Percentiles rank a stretch among this genome's conserved stretches.
Evolutionary conservation across 2,329 filamentous ascomycete genomes (phyloP).

Genomic region (Myriosclerotinia scirpicola): DNA sequence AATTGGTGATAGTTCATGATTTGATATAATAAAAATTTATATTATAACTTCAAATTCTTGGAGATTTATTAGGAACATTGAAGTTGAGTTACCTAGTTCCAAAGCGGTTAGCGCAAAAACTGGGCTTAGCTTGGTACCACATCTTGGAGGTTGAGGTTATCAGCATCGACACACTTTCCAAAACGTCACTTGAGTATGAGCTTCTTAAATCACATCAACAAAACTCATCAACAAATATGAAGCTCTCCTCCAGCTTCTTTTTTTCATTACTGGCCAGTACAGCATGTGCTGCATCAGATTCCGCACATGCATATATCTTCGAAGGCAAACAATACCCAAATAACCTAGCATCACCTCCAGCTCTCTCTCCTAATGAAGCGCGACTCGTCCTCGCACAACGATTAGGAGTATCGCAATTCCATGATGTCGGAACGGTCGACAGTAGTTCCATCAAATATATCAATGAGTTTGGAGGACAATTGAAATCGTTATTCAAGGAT

Average conservation of each 20-base stretch:
- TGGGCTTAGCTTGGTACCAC: conserved; percentile 16
- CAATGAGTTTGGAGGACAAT: conserved; percentile 58
- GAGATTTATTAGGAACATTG: background rate
- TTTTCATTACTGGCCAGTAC: conserved; percentile 43
- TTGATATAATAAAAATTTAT: too few relatives aligned
- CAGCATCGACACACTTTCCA: conserved; percentile 9
- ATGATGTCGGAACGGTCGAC: conserved; percentile 46
- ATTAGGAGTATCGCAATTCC: conserved; percentile 47
- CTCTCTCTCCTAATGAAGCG: conserved; percentile 47
- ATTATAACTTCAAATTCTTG: background rate
- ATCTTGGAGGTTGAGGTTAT: conserved; percentile 13
- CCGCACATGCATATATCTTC: conserved; percentile 56
- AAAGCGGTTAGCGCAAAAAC: conserved; percentile 17
- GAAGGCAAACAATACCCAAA: conserved; percentile 38
- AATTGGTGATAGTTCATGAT: too few relatives aligned
- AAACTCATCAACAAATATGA: conserved; percentile 41
- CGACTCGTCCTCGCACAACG: conserved; percentile 61
- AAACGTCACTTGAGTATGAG: conserved; percentile 26
- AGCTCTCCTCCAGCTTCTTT: conserved; percentile 44
- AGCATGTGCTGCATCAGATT: conserved; percentile 39
- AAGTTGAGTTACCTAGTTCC: background rate
- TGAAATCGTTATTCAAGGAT: conserved; percentile 52
- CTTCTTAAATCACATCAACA: conserved; percentile 28
- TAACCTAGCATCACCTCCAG: conserved; percentile 50
- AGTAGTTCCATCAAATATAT: conserved; percentile 53